Base-by-base conservation (phyloP, 2,329 filamentous ascomycete genomes). In the Ophioceras dolichostomum region DNA sequence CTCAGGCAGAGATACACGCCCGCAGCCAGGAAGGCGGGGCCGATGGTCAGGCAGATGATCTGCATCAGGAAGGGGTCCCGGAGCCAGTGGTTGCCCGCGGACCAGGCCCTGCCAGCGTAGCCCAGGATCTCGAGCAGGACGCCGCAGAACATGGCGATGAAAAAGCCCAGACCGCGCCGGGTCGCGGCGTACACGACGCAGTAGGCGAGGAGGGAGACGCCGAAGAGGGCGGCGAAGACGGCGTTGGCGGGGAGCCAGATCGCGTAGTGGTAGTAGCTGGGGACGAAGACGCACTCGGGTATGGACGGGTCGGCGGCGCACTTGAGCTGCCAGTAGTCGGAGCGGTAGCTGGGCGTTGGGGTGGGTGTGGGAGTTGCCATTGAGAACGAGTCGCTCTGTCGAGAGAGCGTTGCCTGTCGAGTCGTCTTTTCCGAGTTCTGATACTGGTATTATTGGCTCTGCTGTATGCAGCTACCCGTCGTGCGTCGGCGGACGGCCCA, bases 1-100 rank as follows among this genome's bases (percentile, higher is more conserved):
- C 64, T 51, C 34, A 81, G 58, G 42, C 72, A 77, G 36, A 83
- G 58, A 48, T 83, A 83, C 29, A 82, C 67, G 2, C 66, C 72
- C 1, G 73, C 77, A 8, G 73, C 68, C 51, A 80, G 62, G 49
- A 80, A 81, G 1, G 76, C 76, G 0, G 79, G 77, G 0, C 63
- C 76, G 41, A 81, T 67, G 4, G 76, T 81, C 39, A 83, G 60
- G 44, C 68, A 73, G 48, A 71, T 65, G 27, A 77, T 68, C 50
- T 79, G 73, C 27, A 76, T 68, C 39, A 70, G 47, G 52, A 72
- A 72, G 16, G 59, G 56, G 29, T 55, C 51, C 43, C 62, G 50
- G n/a, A 47, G 45, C 59, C 64, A 79, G 4, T 64, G 65, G 47
- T 80, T 67, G 27, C 64, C 35, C 48, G 65, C 66, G 48, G 73